These are phyloP conservation scores for Acidomyces sp. DNA, from an alignment of 495 filamentous ascomycete species.

Conservation along the genomic window DNA sequence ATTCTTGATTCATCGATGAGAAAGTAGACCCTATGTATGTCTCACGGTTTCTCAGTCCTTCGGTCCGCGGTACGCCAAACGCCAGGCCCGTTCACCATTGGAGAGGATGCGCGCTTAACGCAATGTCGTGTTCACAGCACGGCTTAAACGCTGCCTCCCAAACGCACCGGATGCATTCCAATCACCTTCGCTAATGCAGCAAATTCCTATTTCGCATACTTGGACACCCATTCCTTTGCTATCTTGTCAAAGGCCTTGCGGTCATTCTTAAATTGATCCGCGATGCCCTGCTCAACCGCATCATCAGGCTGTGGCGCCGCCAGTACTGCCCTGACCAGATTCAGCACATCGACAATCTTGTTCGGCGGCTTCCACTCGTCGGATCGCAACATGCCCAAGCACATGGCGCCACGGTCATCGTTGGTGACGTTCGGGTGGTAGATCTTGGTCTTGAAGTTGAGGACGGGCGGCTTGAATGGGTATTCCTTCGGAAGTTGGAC, in stretches of 20 bases:
- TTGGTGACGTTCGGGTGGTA: constrained; percentile 98
- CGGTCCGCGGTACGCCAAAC: too few species aligned
- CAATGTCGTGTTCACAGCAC: too few species aligned
- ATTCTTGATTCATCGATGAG: too few species aligned
- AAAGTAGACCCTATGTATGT: too few species aligned
- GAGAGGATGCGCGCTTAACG: too few species aligned
- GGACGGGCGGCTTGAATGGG: constrained; percentile 82
- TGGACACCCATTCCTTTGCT: constrained; percentile 65
- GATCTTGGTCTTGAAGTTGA: constrained; percentile 87
- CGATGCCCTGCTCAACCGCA: constrained; percentile 77
- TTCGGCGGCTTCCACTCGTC: constrained; percentile 93
- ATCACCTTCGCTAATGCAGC: too few species aligned
- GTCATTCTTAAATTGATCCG: constrained; percentile 69
- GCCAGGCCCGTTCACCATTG: too few species aligned
- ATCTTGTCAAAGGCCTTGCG: constrained; percentile 66
- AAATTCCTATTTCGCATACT: constrained; percentile 54
- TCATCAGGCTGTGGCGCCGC: constrained; percentile 87
- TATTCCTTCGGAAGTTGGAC: constrained; percentile 72
- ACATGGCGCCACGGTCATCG: constrained; percentile 85
- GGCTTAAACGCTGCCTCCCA: too few species aligned
- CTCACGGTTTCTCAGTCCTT: too few species aligned
- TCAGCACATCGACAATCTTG: constrained; percentile 62
- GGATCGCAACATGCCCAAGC: constrained; percentile 69
- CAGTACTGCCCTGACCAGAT: constrained; percentile 64
- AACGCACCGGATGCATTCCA: too few species aligned